Evolutionary conservation across 495 filamentous ascomycete genomes (phyloP), one percentile per base, ranked within the genome.

Genomic region (Opeltia flavorubescens): DNA sequence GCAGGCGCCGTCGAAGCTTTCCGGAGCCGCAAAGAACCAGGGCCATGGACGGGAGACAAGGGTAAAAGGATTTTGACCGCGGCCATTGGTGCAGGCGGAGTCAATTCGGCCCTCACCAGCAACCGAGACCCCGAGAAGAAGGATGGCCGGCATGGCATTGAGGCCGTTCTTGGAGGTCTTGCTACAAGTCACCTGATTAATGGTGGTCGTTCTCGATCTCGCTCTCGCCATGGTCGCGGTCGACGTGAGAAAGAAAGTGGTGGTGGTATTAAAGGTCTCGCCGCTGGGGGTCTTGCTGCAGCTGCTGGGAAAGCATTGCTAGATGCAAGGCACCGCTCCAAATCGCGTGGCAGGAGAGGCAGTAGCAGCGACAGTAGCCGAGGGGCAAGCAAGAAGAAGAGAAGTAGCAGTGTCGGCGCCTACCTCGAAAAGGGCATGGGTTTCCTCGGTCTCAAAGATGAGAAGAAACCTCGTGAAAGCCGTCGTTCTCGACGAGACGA

Each of bases 1-100:
- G 86, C 88, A 44, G 88, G 86, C 49, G 88, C 86, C 8, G 76
- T 84, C 20, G 86, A 94, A 66, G 88, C 88, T 24, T 93, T 93
- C 72, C 77, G 84, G 29, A 72, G 80, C 30, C 83, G 86, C 58
- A 93, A 91, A 54, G 81, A 86, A 40, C 82, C 84, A 0, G 88
- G 88, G 41, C 74, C 77, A 17, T 93, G 85, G 84, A 80, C 74
- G 28, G 88, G 87, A 38, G 77, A 80, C 26, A 94, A 94, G 62
- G 85, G 85, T 47, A 86, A 83, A 62, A 82, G 87, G 30, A 77
- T 95, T 50, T 71, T 93, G 17, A 94, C 87, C 21, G 87, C 88
- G 17, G 88, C 88, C 15, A 72, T 89, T 26, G 77, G 83, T 55
- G 86, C 88, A 36, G 88, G 83, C 54, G 81, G 86, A 25, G 79